These are phyloP conservation scores for Ophiosphaerella korrae DNA, from an alignment of 2,329 filamentous ascomycete species.

Conservation along the genomic window DNA sequence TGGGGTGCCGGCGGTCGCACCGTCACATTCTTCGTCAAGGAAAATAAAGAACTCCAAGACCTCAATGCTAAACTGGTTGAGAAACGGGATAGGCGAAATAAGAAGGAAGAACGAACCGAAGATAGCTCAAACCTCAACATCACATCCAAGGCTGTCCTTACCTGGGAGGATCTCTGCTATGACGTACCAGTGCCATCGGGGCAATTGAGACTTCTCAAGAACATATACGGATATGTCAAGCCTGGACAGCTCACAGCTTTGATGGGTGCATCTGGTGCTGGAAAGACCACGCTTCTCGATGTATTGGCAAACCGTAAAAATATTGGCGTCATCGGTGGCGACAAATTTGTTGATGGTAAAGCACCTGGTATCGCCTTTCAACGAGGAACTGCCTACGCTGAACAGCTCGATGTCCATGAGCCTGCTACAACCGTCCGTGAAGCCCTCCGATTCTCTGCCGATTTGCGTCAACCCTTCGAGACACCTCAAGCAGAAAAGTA, in stretches of 20 bases:
- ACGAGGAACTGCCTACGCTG: conserved; percentile 67
- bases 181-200: conserved; percentile 72
- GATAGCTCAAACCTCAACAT: conserved; percentile 56
- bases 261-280: conserved; percentile 64
- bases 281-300: conserved; percentile 84
- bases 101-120: conserved; percentile 49
- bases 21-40: conserved; percentile 75
- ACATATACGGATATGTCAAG: conserved; percentile 62
- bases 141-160: conserved; percentile 61
- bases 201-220: conserved; percentile 60
- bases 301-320: conserved; percentile 71
- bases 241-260: conserved; percentile 60
- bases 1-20: conserved; percentile 82
- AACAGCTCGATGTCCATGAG: conserved; percentile 70
- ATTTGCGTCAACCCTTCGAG: conserved; percentile 65
- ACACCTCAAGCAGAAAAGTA: conserved; percentile 65
- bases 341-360: conserved; percentile 66
- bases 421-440: conserved; percentile 67
- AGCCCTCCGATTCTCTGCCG: conserved; percentile 68
- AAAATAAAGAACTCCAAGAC: conserved; percentile 68
- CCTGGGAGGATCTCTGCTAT: conserved; percentile 63
- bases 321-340: conserved; percentile 67
- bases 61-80: conserved; percentile 67
- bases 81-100: conserved; percentile 62
- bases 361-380: conserved; percentile 65